Percentiles rank a stretch among this genome's conserved stretches.
These are phyloP conservation scores for Brassica hybrid DNA, from an alignment of 441 rosid genomes.

Conservation along the genomic window DNA sequence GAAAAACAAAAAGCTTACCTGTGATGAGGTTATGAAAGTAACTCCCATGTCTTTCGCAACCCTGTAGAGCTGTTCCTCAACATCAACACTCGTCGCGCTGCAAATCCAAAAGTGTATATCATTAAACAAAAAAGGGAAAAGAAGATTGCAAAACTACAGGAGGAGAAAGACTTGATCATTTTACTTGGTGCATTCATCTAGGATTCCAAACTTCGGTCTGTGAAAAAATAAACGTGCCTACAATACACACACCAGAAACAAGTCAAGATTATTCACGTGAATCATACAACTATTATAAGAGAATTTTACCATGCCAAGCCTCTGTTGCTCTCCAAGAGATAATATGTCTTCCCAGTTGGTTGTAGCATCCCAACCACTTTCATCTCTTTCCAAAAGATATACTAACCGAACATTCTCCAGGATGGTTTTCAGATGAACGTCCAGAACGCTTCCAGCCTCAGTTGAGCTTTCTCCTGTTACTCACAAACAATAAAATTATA, in stretches of 20 bases:
- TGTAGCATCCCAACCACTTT: slow-evolving; percentile 87
- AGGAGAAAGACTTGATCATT: slow-evolving; percentile 28
- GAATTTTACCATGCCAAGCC: slow-evolving; percentile 93
- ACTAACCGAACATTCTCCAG: slow-evolving; percentile 86
- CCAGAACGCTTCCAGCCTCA: slow-evolving; percentile 57
- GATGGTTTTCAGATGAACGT: slow-evolving; percentile 68
- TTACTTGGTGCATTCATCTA: slow-evolving; percentile 99
- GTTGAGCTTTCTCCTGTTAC: slow-evolving; percentile 56
- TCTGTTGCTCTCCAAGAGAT: slow-evolving; percentile 99
- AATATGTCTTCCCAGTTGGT: slow-evolving; percentile 93
- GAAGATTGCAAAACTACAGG: neutral
- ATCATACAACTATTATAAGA: neutral
- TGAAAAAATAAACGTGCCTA: slow-evolving; percentile 98
- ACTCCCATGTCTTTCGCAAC: slow-evolving; percentile 86
- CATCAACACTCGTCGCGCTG: slow-evolving; percentile 98
- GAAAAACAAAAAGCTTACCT: slow-evolving; percentile 52
- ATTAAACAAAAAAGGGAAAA: slow-evolving; percentile 8
- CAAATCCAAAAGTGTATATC: slow-evolving; percentile 16
- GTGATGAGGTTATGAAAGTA: slow-evolving; percentile 96
- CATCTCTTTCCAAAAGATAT: slow-evolving; percentile 92
- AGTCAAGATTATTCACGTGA: slow-evolving; percentile 33
- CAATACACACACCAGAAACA: slow-evolving; percentile 18
- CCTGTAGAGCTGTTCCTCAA: slow-evolving; percentile 96
- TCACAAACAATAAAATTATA: slow-evolving; percentile 22
- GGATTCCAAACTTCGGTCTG: slow-evolving; percentile 92